Conservation (phyloP, 2,329 filamentous ascomycete species). For the Ampelomyces quisqualis region DNA sequence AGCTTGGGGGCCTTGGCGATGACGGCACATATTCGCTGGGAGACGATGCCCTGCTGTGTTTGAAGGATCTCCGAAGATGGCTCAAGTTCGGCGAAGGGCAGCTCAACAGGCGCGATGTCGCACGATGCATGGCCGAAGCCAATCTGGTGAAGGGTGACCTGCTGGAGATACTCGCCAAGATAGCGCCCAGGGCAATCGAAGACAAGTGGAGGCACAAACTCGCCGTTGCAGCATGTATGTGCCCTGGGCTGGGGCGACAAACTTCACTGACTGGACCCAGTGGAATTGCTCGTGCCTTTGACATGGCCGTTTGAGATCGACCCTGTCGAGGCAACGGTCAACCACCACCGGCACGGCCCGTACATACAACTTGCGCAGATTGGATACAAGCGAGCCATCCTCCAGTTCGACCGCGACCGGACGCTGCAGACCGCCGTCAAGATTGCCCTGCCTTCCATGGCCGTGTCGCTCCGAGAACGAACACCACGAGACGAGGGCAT, state of each 20-base stretch:
- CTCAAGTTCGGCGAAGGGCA: slow-evolving; percentile 92
- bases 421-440: slow-evolving; percentile 81
- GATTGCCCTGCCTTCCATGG: slow-evolving; percentile 82
- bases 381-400: slow-evolving; percentile 82
- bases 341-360: slow-evolving; percentile 88
- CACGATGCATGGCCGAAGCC: slow-evolving; percentile 85
- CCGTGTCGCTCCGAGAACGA: slow-evolving; percentile 72
- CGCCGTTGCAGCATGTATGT: slow-evolving; percentile 71
- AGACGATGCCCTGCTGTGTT: slow-evolving; percentile 86
- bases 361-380: slow-evolving; percentile 87
- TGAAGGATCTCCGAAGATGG: slow-evolving; percentile 95
- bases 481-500: slow-evolving; percentile 82
- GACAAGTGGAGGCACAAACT: slow-evolving; percentile 76
- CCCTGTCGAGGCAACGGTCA: slow-evolving; percentile 78
- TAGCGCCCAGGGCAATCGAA: slow-evolving; percentile 69
- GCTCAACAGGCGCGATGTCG: slow-evolving; percentile 90
- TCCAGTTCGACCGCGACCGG: slow-evolving; percentile 75
- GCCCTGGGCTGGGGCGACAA: fast-evolving
- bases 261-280: slow-evolving; percentile 37
- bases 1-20: slow-evolving; percentile 85
- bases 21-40: slow-evolving; percentile 84
- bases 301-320: slow-evolving; percentile 91
- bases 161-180: slow-evolving; percentile 78
- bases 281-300: slow-evolving; percentile 87
- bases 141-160: slow-evolving; percentile 90